phyloP scores from a whole-genome alignment of 768 basidiomycete species.

The Lentinus brumalis region DNA sequence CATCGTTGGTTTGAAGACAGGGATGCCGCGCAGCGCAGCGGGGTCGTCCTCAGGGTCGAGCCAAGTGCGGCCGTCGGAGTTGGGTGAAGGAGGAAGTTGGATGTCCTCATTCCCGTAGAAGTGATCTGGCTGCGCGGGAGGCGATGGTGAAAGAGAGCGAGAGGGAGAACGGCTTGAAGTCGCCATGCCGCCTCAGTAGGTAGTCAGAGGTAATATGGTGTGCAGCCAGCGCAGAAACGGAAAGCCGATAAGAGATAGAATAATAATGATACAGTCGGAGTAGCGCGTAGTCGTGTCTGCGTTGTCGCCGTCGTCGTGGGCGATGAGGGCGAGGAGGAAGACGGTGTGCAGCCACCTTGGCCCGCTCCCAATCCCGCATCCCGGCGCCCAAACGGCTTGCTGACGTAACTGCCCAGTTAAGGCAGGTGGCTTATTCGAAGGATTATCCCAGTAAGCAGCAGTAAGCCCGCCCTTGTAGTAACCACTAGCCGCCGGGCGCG shows the following conservation, averaged over 20 bases:
- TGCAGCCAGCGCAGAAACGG: too few relatives aligned
- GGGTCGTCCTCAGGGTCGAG: conserved; percentile 82
- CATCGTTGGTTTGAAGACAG: conserved; percentile 94
- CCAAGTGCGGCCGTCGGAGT: conserved; percentile 64
- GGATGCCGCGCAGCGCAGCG: conserved; percentile 84
- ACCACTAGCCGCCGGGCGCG: too few relatives aligned
- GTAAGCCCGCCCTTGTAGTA: too few relatives aligned
- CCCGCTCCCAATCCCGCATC: not conserved
- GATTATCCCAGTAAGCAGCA: too few relatives aligned
- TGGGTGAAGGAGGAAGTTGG: conserved; percentile 56
- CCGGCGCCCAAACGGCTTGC: too few relatives aligned
- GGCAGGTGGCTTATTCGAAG: too few relatives aligned
- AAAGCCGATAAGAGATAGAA: too few relatives aligned
- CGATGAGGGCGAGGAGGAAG: not conserved
- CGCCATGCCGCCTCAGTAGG: too few relatives aligned
- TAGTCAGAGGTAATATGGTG: too few relatives aligned
- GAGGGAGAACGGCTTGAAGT: conserved; percentile 41
- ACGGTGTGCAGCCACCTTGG: not conserved
- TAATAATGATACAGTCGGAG: too few relatives aligned
- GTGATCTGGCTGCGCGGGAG: conserved; percentile 74
- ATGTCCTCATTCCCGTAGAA: conserved; percentile 65
- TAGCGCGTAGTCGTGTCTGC: not conserved
- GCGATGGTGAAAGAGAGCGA: conserved; percentile 47
- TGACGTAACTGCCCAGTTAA: too few relatives aligned
- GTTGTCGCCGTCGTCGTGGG: conserved; percentile 1